phyloP scores from a whole-genome alignment of 1,284 basidiomycete genomes.

The Trichosporon ovoides region DNA sequence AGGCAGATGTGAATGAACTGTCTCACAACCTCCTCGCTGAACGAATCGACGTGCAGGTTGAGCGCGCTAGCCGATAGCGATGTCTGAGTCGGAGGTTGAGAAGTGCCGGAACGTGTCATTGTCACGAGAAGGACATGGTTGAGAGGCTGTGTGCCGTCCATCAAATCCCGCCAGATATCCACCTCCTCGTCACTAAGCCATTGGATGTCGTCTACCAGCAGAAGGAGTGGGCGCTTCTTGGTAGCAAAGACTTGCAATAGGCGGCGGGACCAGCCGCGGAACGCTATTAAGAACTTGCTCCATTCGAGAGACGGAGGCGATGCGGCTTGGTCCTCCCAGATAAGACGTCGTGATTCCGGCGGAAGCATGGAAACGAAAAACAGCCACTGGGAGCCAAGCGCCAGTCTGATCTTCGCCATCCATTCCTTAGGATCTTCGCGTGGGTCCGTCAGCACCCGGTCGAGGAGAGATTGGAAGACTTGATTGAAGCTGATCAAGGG shows the following conservation, averaged over 20 bases:
- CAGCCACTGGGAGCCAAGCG: slow-evolving; percentile 27
- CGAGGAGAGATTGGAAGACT: slow-evolving; percentile 38
- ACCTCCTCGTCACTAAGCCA: slow-evolving; percentile 37
- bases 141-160: slow-evolving; percentile 19
- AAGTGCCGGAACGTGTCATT: slow-evolving; percentile 9
- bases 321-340: not conserved
- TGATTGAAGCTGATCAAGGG: slow-evolving; percentile 40
- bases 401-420: slow-evolving; percentile 26
- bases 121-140: slow-evolving; percentile 32
- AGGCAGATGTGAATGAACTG: slow-evolving; percentile 25
- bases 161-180: slow-evolving; percentile 24
- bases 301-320: slow-evolving; percentile 14
- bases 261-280: slow-evolving; percentile 29
- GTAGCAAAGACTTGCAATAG: slow-evolving; percentile 42
- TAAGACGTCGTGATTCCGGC: slow-evolving; percentile 10
- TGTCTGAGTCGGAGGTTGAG: not conserved
- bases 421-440: slow-evolving; percentile 33
- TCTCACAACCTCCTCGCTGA: slow-evolving; percentile 27
- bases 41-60: slow-evolving; percentile 16
- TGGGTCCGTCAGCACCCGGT: slow-evolving; percentile 38
- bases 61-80: slow-evolving; percentile 10
- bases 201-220: slow-evolving; percentile 44
- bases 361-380: slow-evolving; percentile 37
- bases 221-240: slow-evolving; percentile 30
- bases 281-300: slow-evolving; percentile 28